Evolutionary conservation across 306 rosid species (phyloP).

Genomic region (Oxytropis ochrocephala): DNA sequence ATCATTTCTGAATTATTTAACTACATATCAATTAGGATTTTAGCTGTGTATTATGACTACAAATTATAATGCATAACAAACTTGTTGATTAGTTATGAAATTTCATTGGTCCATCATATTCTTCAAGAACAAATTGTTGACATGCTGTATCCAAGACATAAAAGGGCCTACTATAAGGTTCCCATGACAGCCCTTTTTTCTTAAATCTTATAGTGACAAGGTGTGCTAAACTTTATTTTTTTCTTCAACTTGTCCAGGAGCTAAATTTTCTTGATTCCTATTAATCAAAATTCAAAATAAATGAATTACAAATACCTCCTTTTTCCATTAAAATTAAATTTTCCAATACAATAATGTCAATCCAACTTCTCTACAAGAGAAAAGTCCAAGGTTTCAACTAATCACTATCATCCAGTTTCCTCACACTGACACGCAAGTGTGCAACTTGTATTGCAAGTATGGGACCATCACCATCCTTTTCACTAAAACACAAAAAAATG

Average conservation of each 20-base stretch:
- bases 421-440: not conserved
- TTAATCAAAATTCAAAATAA: not conserved
- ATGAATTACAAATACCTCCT: not conserved
- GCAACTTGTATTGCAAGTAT: slow-evolving; percentile 11
- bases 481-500: not conserved
- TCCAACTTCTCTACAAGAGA: not conserved
- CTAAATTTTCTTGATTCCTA: not conserved
- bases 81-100: too few species aligned
- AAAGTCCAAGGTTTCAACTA: not conserved
- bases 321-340: not conserved
- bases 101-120: not conserved
- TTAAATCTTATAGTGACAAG: not conserved
- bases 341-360: not conserved
- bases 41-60: not conserved
- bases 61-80: too few species aligned
- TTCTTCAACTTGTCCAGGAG: not conserved
- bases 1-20: not conserved
- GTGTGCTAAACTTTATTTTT: not conserved
- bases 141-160: not conserved
- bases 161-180: slow-evolving; percentile 19
- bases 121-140: not conserved
- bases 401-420: not conserved
- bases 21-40: not conserved
- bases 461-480: slow-evolving; percentile 6
- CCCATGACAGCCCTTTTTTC: slow-evolving; percentile 14